Evolutionary conservation across 352 stramenopile species (phyloP).

Genomic region (Globisporangium paddicum): DNA sequence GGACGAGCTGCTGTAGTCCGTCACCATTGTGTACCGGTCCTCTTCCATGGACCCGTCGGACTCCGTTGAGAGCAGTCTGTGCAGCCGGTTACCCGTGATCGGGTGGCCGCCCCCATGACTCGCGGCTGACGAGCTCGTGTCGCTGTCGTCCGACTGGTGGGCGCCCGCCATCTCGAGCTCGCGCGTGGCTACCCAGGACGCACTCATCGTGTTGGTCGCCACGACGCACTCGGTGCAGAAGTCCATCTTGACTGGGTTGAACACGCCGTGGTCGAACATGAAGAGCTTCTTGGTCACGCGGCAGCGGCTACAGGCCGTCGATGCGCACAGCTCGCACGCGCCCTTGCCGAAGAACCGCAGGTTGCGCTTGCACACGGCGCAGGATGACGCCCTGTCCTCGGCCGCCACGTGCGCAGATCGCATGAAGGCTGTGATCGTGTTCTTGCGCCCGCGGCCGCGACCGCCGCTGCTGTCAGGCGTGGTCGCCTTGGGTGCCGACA

Average conservation of each 20-base stretch:
- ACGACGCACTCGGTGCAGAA: constrained; percentile 18
- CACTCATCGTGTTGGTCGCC: constrained; percentile 10
- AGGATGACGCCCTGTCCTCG: constrained; percentile 4
- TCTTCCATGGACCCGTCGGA: constrained; percentile 8
- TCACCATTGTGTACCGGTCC: constrained; percentile 9
- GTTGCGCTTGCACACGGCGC: constrained; percentile 25
- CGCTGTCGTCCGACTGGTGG: neutral
- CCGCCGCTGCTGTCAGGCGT: too few relatives aligned
- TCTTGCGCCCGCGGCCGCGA: constrained; percentile 12
- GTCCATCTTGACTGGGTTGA: constrained; percentile 61
- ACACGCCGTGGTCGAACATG: constrained; percentile 34
- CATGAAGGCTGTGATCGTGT: constrained; percentile 13
- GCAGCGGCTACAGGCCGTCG: constrained; percentile 31
- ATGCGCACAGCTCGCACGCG: constrained; percentile 29
- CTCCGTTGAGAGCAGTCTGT: constrained; percentile 1
- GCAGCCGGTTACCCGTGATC: neutral
- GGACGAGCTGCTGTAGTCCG: constrained; percentile 4
- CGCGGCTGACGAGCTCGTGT: neutral
- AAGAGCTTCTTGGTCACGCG: constrained; percentile 47
- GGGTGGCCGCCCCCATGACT: neutral
- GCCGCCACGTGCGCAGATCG: neutral
- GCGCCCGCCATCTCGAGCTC: constrained; percentile 6
- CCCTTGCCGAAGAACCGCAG: constrained; percentile 29
- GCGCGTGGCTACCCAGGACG: constrained; percentile 8
- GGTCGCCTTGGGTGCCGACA: constrained; percentile 8